Evolutionary conservation across 2,329 filamentous ascomycete genomes (phyloP), one percentile per base, ranked within the genome.

Genomic region (Phaeosphaeria sp.): DNA sequence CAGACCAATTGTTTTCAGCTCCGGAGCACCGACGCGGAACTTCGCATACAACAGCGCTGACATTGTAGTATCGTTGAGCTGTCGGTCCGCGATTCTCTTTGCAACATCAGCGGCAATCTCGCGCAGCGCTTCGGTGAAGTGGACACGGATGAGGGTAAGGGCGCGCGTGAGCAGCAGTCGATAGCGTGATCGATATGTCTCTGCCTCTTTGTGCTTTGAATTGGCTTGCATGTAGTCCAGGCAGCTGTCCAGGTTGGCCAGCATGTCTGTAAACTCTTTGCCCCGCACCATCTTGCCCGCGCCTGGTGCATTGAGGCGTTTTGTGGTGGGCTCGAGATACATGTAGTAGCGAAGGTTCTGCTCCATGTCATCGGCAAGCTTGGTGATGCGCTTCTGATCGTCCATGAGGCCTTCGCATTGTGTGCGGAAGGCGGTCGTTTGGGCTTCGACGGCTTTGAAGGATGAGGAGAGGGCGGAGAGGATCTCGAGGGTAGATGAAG

Each of bases 291-390:
- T 83, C 56, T 90, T 92, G 49, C 91, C 89, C 20, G 94, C 93
- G 0, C 93, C 93, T 0, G 95, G 93, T 0, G 93, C 93, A 80
- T 98, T 98, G 56, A 99, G 86, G 15, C 93, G 87, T 54, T 93
- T 86, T 0, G 93, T 97, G 59, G 94, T 93, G 47, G 90, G 93
- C 63, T 99, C 95, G 6, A 99, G 84, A 72, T 97, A 97, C 20
- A 90, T 87, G 76, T 99, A 99, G 78, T 96, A 97, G 72, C 93
- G 89, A n/a, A 97, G 82, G 67, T 97, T 96, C 22, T 91, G 90
- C 23, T 91, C 90, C 55, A 99, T 90, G 57, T 93, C 89, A 65
- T 96, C 87, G 2, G 93, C 92, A 43, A 99, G 84, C 64, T 84
- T 85, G 60, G 91, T 88, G 42, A 97, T 84, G 22, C 91, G 87